Conservation (phyloP, 225 moss, liverwort and hornwort genomes). For the Straminergon stramineum region DNA sequence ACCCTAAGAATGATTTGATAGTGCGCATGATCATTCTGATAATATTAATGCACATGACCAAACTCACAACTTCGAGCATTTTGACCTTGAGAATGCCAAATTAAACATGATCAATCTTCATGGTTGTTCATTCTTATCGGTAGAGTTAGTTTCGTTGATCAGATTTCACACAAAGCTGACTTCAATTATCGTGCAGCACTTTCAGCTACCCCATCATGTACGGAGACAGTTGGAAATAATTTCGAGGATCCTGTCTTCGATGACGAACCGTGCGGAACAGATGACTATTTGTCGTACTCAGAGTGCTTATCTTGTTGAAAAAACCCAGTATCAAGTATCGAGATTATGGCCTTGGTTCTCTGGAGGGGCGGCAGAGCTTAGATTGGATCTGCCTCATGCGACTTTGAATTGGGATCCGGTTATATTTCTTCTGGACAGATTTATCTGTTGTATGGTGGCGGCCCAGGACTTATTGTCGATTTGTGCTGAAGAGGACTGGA, state of each 20-base stretch:
- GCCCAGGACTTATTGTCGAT: not conserved
- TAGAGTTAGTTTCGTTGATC: not conserved
- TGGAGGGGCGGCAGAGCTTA: not conserved
- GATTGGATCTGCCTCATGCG: not conserved
- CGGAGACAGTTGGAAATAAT: not conserved
- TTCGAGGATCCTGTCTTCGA: not conserved
- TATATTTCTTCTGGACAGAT: not conserved
- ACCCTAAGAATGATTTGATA: too few relatives aligned
- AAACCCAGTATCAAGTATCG: not conserved
- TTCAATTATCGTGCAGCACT: not conserved
- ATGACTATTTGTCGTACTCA: not conserved
- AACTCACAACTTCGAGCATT: not conserved
- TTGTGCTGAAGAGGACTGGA: not conserved
- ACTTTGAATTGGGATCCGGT: not conserved
- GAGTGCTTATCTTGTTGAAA: not conserved
- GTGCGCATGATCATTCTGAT: too few relatives aligned
- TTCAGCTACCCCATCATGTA: not conserved
- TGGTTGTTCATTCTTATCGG: not conserved
- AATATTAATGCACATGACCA: not conserved
- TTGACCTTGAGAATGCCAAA: not conserved
- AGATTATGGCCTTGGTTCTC: not conserved
- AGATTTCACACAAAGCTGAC: not conserved
- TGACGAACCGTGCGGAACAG: not conserved
- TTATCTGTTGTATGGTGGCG: not conserved
- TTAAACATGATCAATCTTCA: not conserved